Conservation (phyloP, 495 filamentous ascomycete species). For the Penicillium samsonianum region DNA sequence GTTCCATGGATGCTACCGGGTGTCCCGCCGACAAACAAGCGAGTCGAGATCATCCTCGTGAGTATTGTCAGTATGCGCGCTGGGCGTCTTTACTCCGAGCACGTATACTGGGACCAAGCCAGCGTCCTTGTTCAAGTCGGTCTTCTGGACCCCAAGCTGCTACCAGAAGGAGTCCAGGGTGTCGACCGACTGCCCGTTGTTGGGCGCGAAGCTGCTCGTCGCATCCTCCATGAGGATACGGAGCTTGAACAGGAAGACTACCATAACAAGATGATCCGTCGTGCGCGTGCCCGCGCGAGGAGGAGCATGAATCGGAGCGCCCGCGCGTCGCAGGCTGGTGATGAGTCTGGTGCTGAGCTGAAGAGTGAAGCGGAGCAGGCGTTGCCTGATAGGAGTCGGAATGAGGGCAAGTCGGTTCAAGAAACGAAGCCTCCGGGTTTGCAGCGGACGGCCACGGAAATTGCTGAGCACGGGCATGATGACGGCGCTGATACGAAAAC, state of each 20-base stretch:
- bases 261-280: slow-evolving; percentile 44
- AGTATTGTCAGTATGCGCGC: slow-evolving; percentile 74
- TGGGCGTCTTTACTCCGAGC: slow-evolving; percentile 75
- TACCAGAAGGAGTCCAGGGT: slow-evolving; percentile 48
- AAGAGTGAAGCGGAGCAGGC: slow-evolving; percentile 27
- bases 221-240: slow-evolving; percentile 63
- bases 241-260: slow-evolving; percentile 42
- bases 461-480: slow-evolving; percentile 17
- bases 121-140: slow-evolving; percentile 77
- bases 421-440: slow-evolving; percentile 9
- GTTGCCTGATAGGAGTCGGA: slow-evolving; percentile 14
- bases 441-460: slow-evolving; percentile 9
- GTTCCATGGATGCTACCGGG: slow-evolving; percentile 84
- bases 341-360: slow-evolving; percentile 31
- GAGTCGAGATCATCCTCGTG: slow-evolving; percentile 70
- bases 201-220: slow-evolving; percentile 64
- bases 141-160: slow-evolving; percentile 64
- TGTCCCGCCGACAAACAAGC: slow-evolving; percentile 66
- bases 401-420: slow-evolving; percentile 30
- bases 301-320: slow-evolving; percentile 11
- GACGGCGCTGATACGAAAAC: slow-evolving; percentile 24
- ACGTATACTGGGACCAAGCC: slow-evolving; percentile 88
- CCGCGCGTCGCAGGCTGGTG: slow-evolving; percentile 17
- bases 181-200: slow-evolving; percentile 69
- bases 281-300: slow-evolving; percentile 28